phyloP scores from a whole-genome alignment of 1,284 basidiomycete genomes.

The Agroathelia rolfsii region DNA sequence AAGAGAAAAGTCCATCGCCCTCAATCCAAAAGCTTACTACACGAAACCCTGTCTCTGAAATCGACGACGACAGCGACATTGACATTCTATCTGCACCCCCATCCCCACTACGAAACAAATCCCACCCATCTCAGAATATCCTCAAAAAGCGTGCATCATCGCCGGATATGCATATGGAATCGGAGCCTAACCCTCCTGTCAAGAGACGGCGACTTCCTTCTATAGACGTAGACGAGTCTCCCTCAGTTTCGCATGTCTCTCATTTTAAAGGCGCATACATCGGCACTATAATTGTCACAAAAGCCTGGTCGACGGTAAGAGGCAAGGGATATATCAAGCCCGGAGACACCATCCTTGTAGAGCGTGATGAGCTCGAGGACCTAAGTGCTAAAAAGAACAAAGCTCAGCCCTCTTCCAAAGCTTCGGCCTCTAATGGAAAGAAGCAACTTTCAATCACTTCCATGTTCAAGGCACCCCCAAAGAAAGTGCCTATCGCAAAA shows the following conservation, averaged over 20 bases:
- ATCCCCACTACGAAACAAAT: no score
- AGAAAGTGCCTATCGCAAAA: slow-evolving; percentile 34
- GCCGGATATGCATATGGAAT: slow-evolving; percentile 44
- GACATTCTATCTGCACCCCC: no score
- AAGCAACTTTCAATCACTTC: slow-evolving; percentile 55
- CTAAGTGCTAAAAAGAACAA: no score
- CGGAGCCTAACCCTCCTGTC: slow-evolving; percentile 17
- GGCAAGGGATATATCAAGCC: slow-evolving; percentile 58
- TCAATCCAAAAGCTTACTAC: slow-evolving; percentile 10
- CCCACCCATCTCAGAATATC: slow-evolving; percentile 20
- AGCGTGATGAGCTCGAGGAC: slow-evolving; percentile 40
- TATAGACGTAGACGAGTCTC: not conserved
- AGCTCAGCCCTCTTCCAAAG: no score
- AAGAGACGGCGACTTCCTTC: slow-evolving; percentile 44
- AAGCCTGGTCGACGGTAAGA: slow-evolving; percentile 72
- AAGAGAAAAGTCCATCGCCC: slow-evolving; percentile 20
- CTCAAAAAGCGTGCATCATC: slow-evolving; percentile 32
- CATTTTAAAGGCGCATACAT: slow-evolving; percentile 33
- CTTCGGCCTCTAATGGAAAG: slow-evolving; percentile 23
- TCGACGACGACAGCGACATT: slow-evolving; percentile 21
- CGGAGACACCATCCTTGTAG: slow-evolving; percentile 49
- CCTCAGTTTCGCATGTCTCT: not conserved
- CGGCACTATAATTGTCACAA: slow-evolving; percentile 62
- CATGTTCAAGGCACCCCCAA: slow-evolving; percentile 54
- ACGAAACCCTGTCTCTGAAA: slow-evolving; percentile 19